A percentile compares a stretch with the other conserved stretches of the same genome.
These are phyloP conservation scores for Volvariella volvacea DNA, from an alignment of 1,284 basidiomycete genomes.

Conservation along the genomic window DNA sequence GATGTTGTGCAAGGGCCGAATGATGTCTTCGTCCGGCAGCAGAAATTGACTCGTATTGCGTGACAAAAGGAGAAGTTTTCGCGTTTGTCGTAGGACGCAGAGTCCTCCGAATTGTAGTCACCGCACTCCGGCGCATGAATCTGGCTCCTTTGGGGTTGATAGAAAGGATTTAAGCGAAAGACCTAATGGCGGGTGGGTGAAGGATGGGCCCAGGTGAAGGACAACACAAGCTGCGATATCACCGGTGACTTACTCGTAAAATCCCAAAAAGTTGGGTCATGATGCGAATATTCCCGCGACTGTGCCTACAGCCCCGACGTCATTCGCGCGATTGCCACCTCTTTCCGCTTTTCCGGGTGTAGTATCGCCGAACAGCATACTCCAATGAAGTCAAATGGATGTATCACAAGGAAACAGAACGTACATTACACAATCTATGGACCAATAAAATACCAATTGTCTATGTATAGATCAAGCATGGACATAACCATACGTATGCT, in stretches of 20 bases:
- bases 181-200: too few relatives aligned
- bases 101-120: too few relatives aligned
- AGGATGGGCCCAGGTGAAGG: too few relatives aligned
- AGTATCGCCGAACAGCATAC: too few relatives aligned
- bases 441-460: too few relatives aligned
- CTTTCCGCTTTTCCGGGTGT: too few relatives aligned
- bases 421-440: constrained; percentile 2
- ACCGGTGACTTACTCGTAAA: constrained; percentile 1
- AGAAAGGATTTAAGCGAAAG: constrained; percentile 3
- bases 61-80: constrained; percentile 12
- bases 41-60: constrained; percentile 16
- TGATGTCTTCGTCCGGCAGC: constrained; percentile 18
- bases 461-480: too few relatives aligned
- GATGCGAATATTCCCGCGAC: neutral
- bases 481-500: too few relatives aligned
- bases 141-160: constrained; percentile 21
- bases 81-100: too few relatives aligned
- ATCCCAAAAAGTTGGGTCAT: neutral
- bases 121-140: constrained; percentile 10
- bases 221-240: too few relatives aligned
- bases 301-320: too few relatives aligned
- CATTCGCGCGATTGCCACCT: too few relatives aligned
- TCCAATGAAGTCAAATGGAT: neutral
- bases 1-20: constrained; percentile 22
- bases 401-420: constrained; percentile 6